Evolutionary conservation across 169 alveolate species (phyloP), one percentile per base, ranked within the genome.

Genomic region (Plasmodium adleri): DNA sequence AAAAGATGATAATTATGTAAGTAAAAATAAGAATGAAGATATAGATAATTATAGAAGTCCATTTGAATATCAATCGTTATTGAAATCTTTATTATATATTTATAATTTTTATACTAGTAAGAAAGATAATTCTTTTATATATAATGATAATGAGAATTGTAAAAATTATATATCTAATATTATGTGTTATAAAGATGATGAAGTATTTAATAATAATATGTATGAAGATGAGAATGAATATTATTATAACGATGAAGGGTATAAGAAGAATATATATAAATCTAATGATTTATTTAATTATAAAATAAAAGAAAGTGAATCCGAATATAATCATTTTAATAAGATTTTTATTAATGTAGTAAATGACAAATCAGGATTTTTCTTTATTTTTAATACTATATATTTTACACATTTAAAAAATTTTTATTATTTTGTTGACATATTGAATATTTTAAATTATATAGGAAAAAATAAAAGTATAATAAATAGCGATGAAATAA

Each of bases 311-410:
- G 91, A 83, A n/a, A 26, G 17, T 9, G 26, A 83, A 78, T n/a
- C 49, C 15, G 43, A 28, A 10, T 68, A 56, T 32, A 47, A 83
- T 39, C 20, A 66, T 68, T 15, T 83, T 13, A 68, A 47, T 52
- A 62, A 83, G 1, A 54, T 68, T 20, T 83, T 83, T 72, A 20
- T 49, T 47, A 20, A 70, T 62, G 20, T 83, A 4, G 64, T 83
- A 28, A 83, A 68, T 83, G 91, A 83, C 43, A 63, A 83, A n/a
- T 68, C 59, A 47, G 91, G 91, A 17, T 83, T 83, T 39, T 83
- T 83, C 17, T 83, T 68, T 58, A 58, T 70, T 39, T 63, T 83
- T 17, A 83, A 83, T 49, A 60, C 85, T 9, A 20, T 83, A 10
- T 83, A 68, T 43, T 83, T 83, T 83, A 59, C 85, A 50, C 39